Evolutionary conservation across 495 filamentous ascomycete genomes (phyloP).

Genomic region (Penicillium manginii): DNA sequence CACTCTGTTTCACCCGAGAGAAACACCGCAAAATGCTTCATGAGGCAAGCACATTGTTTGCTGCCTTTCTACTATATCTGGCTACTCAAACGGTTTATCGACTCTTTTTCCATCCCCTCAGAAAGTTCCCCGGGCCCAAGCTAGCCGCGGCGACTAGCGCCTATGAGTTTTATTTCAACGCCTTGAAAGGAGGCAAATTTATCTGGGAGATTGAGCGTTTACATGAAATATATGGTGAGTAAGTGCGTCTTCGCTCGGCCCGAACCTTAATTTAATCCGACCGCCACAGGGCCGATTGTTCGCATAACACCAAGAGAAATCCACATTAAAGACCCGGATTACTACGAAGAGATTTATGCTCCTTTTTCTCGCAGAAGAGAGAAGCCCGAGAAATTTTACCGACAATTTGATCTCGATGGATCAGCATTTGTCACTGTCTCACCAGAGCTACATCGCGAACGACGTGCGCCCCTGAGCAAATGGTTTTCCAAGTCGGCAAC

Average conservation of each 20-base stretch:
- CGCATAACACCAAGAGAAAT: conserved; percentile 34
- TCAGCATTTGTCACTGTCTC: conserved; percentile 25
- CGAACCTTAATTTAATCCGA: background rate
- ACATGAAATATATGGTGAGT: conserved; percentile 51
- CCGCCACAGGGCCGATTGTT: background rate
- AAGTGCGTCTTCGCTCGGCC: conserved; percentile 1
- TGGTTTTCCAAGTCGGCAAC: conserved; percentile 32
- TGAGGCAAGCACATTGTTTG: background rate
- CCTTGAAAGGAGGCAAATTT: conserved; percentile 22
- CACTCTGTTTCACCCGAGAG: background rate
- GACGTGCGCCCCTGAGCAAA: conserved; percentile 28
- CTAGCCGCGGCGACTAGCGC: conserved; percentile 49
- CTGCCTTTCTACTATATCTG: conserved; percentile 4
- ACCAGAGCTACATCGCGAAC: conserved; percentile 26
- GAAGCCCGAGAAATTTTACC: conserved; percentile 21
- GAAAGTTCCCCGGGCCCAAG: conserved; percentile 49
- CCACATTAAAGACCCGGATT: conserved; percentile 40
- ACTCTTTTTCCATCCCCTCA: conserved; percentile 53
- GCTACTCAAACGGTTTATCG: conserved; percentile 39
- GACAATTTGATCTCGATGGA: conserved; percentile 18
- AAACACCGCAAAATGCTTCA: background rate
- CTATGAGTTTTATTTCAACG: conserved; percentile 58
- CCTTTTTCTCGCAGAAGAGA: conserved; percentile 26
- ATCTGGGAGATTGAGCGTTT: conserved; percentile 33
- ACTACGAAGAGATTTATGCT: conserved; percentile 41